A percentile compares a stretch with the other conserved stretches of the same genome.
Evolutionary conservation across 768 basidiomycete genomes (phyloP).

Genomic region (Tylopilus subfusipes): DNA sequence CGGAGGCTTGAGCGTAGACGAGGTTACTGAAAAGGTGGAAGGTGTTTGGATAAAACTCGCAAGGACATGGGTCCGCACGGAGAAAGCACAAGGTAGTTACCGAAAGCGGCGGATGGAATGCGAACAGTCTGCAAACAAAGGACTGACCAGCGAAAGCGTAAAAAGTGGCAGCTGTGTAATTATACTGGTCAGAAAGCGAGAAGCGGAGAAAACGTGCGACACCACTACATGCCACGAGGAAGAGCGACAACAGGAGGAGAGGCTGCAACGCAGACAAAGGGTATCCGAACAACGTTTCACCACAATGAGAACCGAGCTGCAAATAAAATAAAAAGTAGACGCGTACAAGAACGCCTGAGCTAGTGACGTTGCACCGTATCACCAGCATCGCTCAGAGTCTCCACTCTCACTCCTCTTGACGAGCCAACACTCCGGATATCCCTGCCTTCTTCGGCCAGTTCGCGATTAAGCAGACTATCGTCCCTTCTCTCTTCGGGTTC

Average conservation of each 20-base stretch:
- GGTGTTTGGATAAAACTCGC: slow-evolving; percentile 16
- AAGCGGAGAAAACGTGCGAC: slow-evolving; percentile 28
- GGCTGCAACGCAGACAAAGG: slow-evolving; percentile 27
- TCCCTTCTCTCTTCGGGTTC: slow-evolving; percentile 48
- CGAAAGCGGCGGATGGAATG: slow-evolving; percentile 26
- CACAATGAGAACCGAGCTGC: slow-evolving; percentile 32
- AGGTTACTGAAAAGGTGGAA: slow-evolving; percentile 20
- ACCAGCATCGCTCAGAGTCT: slow-evolving; percentile 57
- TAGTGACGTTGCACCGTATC: slow-evolving; percentile 47
- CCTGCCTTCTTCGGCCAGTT: slow-evolving; percentile 85
- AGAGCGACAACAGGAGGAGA: slow-evolving; percentile 29
- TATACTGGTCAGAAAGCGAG: slow-evolving; percentile 30
- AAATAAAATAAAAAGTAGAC: slow-evolving; percentile 36
- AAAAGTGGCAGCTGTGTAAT: slow-evolving; percentile 28
- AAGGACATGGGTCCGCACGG: slow-evolving; percentile 18
- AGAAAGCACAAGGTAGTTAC: slow-evolving; percentile 29
- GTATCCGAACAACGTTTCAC: slow-evolving; percentile 34
- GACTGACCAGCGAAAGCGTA: slow-evolving; percentile 22
- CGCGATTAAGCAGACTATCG: slow-evolving; percentile 52
- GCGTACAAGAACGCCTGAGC: slow-evolving; percentile 35
- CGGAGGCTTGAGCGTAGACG: slow-evolving; percentile 14
- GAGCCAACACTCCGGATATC: slow-evolving; percentile 83
- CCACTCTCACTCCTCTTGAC: slow-evolving; percentile 75
- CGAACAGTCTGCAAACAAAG: slow-evolving; percentile 25
- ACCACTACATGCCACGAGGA: slow-evolving; percentile 29